Percentiles rank a stretch among this genome's conserved stretches.
These are phyloP conservation scores for Aspergillus fructus DNA, from an alignment of 2,329 filamentous ascomycete genomes.

Conservation along the genomic window DNA sequence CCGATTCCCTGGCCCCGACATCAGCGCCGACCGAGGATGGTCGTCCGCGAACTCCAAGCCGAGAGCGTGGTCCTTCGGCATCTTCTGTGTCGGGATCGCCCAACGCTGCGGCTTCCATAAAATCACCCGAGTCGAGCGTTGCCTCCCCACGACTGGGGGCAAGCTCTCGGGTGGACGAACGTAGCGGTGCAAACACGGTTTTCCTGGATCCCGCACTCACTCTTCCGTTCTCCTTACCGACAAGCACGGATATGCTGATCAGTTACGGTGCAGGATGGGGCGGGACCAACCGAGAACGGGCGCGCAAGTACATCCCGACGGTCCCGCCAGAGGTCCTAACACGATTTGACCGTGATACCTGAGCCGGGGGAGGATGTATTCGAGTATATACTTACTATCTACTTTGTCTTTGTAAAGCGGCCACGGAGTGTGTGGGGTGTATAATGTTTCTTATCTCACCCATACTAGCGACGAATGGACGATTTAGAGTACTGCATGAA, in stretches of 20 bases:
- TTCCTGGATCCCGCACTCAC: conserved; percentile 87
- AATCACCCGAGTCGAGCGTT: conserved; percentile 25
- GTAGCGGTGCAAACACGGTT: conserved; percentile 43
- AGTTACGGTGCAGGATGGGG: conserved; percentile 94
- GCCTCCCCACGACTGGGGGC: conserved; percentile 25
- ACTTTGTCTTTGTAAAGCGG: background rate
- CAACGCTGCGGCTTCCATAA: conserved; percentile 17
- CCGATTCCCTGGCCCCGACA: conserved; percentile 18
- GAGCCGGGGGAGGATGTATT: conserved; percentile 8
- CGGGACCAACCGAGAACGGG: conserved; percentile 84
- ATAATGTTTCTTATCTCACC: background rate
- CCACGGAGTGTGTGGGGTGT: background rate
- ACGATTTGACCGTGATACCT: conserved; percentile 67
- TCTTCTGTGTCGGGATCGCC: conserved; percentile 21
- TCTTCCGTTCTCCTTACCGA: conserved; percentile 91
- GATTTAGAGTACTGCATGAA: background rate
- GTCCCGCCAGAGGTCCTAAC: conserved; percentile 90
- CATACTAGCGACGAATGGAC: conserved; percentile 5
- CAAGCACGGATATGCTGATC: conserved; percentile 95
- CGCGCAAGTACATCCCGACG: conserved; percentile 92
- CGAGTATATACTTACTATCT: background rate
- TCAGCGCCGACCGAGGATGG: conserved; percentile 19
- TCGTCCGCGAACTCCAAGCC: conserved; percentile 31
- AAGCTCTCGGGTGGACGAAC: conserved; percentile 24
- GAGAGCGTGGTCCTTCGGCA: conserved; percentile 14